A percentile compares a stretch with the other conserved stretches of the same genome.
Evolutionary conservation across 768 basidiomycete species (phyloP).

Genomic region (Ramaria rubella): DNA sequence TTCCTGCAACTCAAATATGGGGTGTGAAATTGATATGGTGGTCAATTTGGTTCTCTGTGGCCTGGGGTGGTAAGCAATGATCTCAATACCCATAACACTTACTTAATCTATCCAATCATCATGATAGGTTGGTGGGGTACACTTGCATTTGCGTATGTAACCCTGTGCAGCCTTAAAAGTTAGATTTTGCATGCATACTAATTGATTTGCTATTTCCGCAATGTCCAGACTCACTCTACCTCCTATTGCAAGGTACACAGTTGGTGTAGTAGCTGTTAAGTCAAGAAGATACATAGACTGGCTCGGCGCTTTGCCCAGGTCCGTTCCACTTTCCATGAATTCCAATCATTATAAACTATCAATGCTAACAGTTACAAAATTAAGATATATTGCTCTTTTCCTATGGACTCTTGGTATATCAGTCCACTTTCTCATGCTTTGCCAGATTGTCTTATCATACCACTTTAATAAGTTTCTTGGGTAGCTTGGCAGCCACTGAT

Average conservation of each 20-base stretch:
- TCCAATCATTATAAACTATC: slow-evolving; percentile 13
- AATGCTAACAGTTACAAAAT: no score
- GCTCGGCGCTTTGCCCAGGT: slow-evolving; percentile 60
- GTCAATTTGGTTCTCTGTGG: slow-evolving; percentile 78
- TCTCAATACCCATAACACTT: neutral
- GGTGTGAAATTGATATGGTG: slow-evolving; percentile 61
- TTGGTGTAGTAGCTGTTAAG: slow-evolving; percentile 70
- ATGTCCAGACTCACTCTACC: slow-evolving; percentile 43
- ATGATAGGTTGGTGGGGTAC: slow-evolving; percentile 72
- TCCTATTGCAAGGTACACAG: slow-evolving; percentile 46
- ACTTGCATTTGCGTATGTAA: slow-evolving; percentile 57
- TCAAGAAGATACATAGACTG: slow-evolving; percentile 75
- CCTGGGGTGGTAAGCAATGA: slow-evolving; percentile 57
- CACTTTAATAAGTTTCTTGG: slow-evolving; percentile 40
- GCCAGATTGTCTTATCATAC: neutral
- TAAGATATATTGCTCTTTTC: slow-evolving; percentile 62
- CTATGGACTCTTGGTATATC: slow-evolving; percentile 47
- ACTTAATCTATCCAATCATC: neutral
- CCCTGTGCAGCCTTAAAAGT: slow-evolving; percentile 21
- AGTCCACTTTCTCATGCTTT: neutral
- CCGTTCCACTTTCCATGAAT: slow-evolving; percentile 16
- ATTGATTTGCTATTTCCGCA: slow-evolving; percentile 12
- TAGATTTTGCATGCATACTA: neutral
- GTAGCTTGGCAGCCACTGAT: slow-evolving; percentile 70
- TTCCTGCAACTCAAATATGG: slow-evolving; percentile 53